Base-by-base conservation (phyloP, 371 early-diverging fungal species). In the Gilbertella persicaria region DNA sequence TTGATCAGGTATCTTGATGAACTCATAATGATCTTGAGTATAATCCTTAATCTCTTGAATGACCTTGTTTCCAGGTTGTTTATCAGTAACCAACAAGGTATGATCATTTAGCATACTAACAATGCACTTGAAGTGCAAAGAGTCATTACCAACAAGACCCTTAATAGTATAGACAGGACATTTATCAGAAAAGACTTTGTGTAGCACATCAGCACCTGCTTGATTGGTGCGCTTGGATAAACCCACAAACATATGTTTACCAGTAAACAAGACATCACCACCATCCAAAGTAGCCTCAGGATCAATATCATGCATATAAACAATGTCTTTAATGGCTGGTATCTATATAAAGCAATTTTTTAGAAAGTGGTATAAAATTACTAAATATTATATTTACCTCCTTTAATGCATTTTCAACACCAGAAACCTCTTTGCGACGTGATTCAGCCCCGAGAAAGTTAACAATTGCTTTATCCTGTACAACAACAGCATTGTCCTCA, bases 111-210 rank as follows among this genome's bases (percentile, higher is more conserved):
- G 25, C 21, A 55, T 57, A 7, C 66, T 62, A 4, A 67, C 39
- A 35, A 71, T 53, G 38, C 72, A 67, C 42, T 71, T 71, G 19
- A 71, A 57, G 33, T 71, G 72, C 20, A 67, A 50, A 4, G 61
- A 54, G 20, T 44, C 46, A 23, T 52, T 30, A 14, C 35, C 19
- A 16, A 55, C 51, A 13, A 70, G 50, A 43, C 60, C 53, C 17
- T 53, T 49, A n/a, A 55, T 49, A 20, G 40, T 45, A 39, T 45
- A 49, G 5, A 54, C 60, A 20, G 55, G 53, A n/a, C 53, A 64
- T 25, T 42, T 43, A 10, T 40, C 29, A 4, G 50, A 45, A 53
- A 56, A 58, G 20, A 56, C 58, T 12, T 50, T 39, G 14, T 33
- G 13, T 10, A 71, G 39, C n/a, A 64, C 62, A 12, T 49, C 55